Evolutionary conservation across 768 basidiomycete genomes (phyloP), one percentile per base, ranked within the genome.

Genomic region (Tremella mesenterica): DNA sequence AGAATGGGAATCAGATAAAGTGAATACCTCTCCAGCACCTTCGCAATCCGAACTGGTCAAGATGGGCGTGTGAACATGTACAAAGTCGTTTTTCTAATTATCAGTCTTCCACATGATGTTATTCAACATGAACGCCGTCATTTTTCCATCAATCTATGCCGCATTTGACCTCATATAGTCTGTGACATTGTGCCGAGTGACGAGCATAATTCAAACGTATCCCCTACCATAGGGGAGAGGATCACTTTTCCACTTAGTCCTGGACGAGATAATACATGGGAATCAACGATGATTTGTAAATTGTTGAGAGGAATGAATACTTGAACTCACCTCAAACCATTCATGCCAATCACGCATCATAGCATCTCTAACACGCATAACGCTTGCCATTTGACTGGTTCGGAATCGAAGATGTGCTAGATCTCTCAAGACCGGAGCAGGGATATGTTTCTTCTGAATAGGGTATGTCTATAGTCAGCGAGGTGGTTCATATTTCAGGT

Each of bases 1-100:
- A 3, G 41, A 31, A 26, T 44, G 20, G 25, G 57, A 48, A 4
- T 60, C 53, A 9, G 34, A 26, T 27, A 93, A 76, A 5, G 80
- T 79, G 72, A 97, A 97, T 1, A 86, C 81, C 73, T 97, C 92
- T 18, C 95, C 93, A 6, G 86, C 92, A 12, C 92, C 95, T 77
- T 99, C 95, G 50, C 91, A 91, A 71, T 99, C 95, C 62, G 83
- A 89, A 14, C 82, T 81, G 0, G 93, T 96, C 21, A 96, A 74
- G 43, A 97, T 79, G 0, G 95, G 95, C 0, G 91, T 86, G 64
- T 95, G 84, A 13, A 80, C 79, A 65, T 85, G 81, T 31, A 76
- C 73, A 70, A 95, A 97, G 9, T 81, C 87, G 70, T 86, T 80
- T n/a, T 73, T 73, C 87, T 93, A 26, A 14, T 39, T 27, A 50